Evolutionary conservation across 768 basidiomycete species (phyloP).

Genomic region (Mycena vulgaris): DNA sequence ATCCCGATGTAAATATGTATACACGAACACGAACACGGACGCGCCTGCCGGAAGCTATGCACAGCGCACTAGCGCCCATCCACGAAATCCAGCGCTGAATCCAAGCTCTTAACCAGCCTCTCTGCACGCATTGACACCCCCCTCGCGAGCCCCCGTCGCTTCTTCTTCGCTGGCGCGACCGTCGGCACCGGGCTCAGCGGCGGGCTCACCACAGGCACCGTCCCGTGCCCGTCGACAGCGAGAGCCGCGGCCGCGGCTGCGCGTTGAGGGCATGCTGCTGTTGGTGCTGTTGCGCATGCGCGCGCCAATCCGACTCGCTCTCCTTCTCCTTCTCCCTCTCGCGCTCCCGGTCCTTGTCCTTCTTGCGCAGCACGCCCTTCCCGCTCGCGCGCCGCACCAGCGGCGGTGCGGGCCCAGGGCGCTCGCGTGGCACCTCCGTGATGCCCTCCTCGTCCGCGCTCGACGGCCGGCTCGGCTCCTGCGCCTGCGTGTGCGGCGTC

Average conservation of each 20-base stretch:
- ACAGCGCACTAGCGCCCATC: conserved; percentile 42
- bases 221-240: conserved; percentile 41
- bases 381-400: conserved; percentile 13
- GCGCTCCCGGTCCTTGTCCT: conserved; percentile 26
- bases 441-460: conserved; percentile 1
- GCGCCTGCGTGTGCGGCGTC: no score
- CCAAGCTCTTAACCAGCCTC: conserved; percentile 54
- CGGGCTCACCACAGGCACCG: not conserved
- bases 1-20: no score
- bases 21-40: not conserved
- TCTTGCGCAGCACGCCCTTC: conserved; percentile 36
- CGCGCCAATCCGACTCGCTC: conserved; percentile 17
- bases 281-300: conserved; percentile 36
- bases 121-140: conserved; percentile 53
- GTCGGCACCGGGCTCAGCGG: conserved; percentile 28
- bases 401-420: not conserved
- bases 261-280: conserved; percentile 34
- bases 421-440: conserved; percentile 26
- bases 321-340: conserved; percentile 26
- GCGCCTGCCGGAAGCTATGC: conserved; percentile 16
- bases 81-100: conserved; percentile 59
- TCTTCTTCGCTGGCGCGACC: conserved; percentile 43
- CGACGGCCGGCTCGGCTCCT: not conserved
- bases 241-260: conserved; percentile 48
- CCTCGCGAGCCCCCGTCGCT: conserved; percentile 48